These are phyloP conservation scores for Clavulina sp. DNA, from an alignment of 768 basidiomycete species.

Conservation along the genomic window DNA sequence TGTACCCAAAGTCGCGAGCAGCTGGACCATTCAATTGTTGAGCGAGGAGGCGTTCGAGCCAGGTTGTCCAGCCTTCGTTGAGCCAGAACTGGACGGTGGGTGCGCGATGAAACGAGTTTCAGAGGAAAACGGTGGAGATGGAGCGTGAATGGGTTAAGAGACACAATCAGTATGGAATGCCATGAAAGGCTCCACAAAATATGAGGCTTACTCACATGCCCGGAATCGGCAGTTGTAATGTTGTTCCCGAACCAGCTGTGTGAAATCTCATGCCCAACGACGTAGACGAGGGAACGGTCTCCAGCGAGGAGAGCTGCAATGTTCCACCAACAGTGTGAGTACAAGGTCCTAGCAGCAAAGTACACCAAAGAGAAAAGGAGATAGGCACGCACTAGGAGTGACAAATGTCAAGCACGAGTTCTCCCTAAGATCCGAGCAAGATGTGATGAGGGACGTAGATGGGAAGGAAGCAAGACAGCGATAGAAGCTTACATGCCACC, in stretches of 20 bases:
- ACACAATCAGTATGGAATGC: background rate
- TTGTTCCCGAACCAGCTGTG: slow-evolving; percentile 90
- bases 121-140: too few relatives aligned
- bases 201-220: slow-evolving; percentile 61
- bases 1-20: slow-evolving; percentile 60
- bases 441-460: background rate
- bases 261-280: slow-evolving; percentile 57
- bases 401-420: slow-evolving; percentile 76
- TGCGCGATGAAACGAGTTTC: background rate
- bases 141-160: too few relatives aligned
- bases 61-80: slow-evolving; percentile 87
- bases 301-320: slow-evolving; percentile 58
- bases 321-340: too few relatives aligned
- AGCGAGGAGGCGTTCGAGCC: slow-evolving; percentile 67
- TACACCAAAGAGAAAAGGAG: too few relatives aligned
- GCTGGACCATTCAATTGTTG: slow-evolving; percentile 52
- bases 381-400: slow-evolving; percentile 47
- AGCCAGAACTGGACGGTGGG: slow-evolving; percentile 56
- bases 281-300: slow-evolving; percentile 72
- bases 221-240: slow-evolving; percentile 59
- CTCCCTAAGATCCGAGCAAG: slow-evolving; percentile 32
- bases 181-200: background rate
- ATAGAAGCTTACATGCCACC: slow-evolving; percentile 66
- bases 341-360: too few relatives aligned
- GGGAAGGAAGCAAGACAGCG: too few relatives aligned